phyloP scores from a whole-genome alignment of 257 asterid genomes.

The Ehretia macrophylla region DNA sequence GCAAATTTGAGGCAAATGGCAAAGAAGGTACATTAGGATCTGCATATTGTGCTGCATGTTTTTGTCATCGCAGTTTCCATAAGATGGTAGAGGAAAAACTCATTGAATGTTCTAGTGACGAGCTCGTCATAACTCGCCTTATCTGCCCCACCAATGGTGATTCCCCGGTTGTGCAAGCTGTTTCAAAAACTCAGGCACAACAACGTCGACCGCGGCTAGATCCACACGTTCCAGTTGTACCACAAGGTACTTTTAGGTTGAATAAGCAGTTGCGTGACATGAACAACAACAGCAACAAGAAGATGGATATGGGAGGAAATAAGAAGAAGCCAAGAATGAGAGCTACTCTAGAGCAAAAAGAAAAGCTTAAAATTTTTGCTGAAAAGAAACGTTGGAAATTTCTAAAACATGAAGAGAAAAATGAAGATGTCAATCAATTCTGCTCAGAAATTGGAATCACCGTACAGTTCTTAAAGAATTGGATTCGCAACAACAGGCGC shows the following conservation, averaged over 20 bases:
- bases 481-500: slow-evolving; percentile 11
- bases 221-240: not conserved
- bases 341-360: not conserved
- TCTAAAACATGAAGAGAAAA: not conserved
- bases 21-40: not conserved
- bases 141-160: not conserved
- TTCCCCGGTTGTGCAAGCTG: not conserved
- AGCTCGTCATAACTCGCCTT: not conserved
- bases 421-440: not conserved
- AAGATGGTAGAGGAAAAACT: not conserved
- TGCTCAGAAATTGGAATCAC: slow-evolving; percentile 16
- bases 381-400: slow-evolving; percentile 4
- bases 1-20: slow-evolving; percentile 1
- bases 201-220: not conserved
- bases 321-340: not conserved
- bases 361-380: slow-evolving; percentile 4
- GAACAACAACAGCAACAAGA: too few species aligned
- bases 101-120: too few species aligned
- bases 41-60: slow-evolving; percentile 8
- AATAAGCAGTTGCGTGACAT: too few species aligned
- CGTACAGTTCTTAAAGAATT: not conserved
- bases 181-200: not conserved
- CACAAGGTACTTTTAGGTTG: not conserved
- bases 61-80: slow-evolving; percentile 5
- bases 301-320: too few species aligned